Conservation (phyloP, 164 flowering plant genomes). For the Tetracentron sinense region DNA sequence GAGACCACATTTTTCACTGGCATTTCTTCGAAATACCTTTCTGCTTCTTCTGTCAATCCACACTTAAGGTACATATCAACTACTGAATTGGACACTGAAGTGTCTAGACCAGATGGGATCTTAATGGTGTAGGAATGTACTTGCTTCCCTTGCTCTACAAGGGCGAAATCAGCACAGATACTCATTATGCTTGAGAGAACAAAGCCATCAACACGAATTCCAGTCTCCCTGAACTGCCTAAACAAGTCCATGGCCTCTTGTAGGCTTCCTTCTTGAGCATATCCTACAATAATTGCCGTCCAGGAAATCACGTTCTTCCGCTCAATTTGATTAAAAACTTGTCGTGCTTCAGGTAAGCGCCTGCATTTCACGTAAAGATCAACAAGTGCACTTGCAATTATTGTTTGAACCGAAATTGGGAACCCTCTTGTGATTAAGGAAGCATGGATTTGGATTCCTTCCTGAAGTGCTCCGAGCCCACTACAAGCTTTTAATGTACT, state of each 20-base stretch:
- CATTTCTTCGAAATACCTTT: constrained; percentile 44
- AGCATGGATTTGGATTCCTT: constrained; percentile 62
- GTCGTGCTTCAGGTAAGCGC: constrained; percentile 33
- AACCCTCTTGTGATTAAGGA: constrained; percentile 45
- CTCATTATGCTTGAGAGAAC: constrained; percentile 64
- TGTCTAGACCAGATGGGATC: constrained; percentile 49
- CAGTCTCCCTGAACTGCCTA: constrained; percentile 42
- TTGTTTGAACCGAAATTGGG: constrained; percentile 24
- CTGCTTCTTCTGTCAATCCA: constrained; percentile 61
- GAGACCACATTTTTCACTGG: constrained; percentile 46
- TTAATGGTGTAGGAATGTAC: constrained; percentile 56
- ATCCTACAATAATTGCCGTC: constrained; percentile 65
- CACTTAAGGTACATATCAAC: constrained; percentile 86
- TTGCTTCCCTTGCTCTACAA: constrained; percentile 74
- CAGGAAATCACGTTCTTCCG: constrained; percentile 58
- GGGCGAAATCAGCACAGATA: constrained; percentile 73
- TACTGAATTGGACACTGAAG: constrained; percentile 59
- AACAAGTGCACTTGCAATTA: constrained; percentile 53
- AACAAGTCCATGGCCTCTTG: constrained; percentile 50
- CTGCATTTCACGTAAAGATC: constrained; percentile 75
- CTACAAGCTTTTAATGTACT: constrained; percentile 64
- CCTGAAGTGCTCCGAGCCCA: constrained; percentile 34
- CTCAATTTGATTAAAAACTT: constrained; percentile 42
- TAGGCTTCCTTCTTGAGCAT: constrained; percentile 58
- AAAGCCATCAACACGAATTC: constrained; percentile 47